Percentiles rank a stretch among this genome's conserved stretches.
Evolutionary conservation across 306 rosid species (phyloP).

Genomic region (Cucumis melo): DNA sequence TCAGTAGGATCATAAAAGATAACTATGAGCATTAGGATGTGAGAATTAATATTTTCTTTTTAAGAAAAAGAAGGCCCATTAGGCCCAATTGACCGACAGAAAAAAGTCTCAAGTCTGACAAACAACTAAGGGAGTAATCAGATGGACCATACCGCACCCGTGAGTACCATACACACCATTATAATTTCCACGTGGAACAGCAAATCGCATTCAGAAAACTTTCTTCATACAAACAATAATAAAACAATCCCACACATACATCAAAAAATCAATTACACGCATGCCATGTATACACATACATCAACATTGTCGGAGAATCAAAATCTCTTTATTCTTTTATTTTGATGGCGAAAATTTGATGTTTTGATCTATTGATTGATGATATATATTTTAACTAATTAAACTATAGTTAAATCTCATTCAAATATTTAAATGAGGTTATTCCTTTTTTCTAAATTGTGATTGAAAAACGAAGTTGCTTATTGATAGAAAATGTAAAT

Average conservation of each 20-base stretch:
- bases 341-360: too few species aligned
- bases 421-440: too few species aligned
- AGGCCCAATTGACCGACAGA: background rate
- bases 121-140: background rate
- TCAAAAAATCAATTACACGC: background rate
- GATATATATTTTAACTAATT: too few species aligned
- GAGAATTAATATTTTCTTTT: too few species aligned
- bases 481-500: too few species aligned
- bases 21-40: background rate
- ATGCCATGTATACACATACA: background rate
- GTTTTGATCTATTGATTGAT: too few species aligned
- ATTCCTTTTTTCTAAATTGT: too few species aligned
- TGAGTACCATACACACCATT: background rate
- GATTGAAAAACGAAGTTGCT: too few species aligned
- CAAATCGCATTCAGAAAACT: background rate
- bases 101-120: background rate
- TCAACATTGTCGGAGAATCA: background rate
- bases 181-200: background rate
- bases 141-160: background rate
- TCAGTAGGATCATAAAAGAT: background rate
- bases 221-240: background rate
- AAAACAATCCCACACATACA: background rate
- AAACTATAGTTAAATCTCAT: too few species aligned
- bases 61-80: background rate
- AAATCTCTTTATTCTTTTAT: too few species aligned